Conservation (phyloP, 75 land plant species). For the Cupressus sempervirens region DNA sequence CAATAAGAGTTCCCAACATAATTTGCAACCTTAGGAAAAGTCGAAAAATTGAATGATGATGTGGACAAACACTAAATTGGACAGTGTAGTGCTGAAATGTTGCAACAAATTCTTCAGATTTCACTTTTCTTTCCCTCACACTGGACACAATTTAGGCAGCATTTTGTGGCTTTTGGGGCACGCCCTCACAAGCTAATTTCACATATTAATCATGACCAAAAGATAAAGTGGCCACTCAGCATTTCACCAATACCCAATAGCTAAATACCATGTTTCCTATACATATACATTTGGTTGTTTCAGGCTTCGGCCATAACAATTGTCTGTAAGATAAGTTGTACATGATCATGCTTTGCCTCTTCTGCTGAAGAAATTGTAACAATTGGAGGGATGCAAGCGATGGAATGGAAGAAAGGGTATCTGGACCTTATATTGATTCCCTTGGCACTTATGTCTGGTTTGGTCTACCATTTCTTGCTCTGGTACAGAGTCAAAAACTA, state of each 20-base stretch:
- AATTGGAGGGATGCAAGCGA: slow-evolving; percentile 1
- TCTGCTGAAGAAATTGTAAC: neutral
- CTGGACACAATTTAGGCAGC: neutral
- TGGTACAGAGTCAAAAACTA: slow-evolving; percentile 48
- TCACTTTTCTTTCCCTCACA: neutral
- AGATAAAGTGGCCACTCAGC: slow-evolving; percentile 12
- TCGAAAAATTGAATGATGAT: neutral
- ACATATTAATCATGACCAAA: neutral
- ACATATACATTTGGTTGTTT: neutral
- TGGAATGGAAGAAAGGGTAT: slow-evolving; percentile 62
- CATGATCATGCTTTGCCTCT: neutral
- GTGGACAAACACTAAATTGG: neutral
- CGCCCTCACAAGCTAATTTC: neutral
- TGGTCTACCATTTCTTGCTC: slow-evolving; percentile 54
- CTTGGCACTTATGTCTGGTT: slow-evolving; percentile 26
- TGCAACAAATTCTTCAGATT: neutral
- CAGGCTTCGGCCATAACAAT: neutral
- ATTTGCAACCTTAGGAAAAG: neutral
- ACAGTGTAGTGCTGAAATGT: neutral
- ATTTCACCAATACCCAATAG: neutral
- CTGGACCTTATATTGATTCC: slow-evolving; percentile 73
- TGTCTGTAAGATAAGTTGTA: neutral
- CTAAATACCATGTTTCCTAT: no score
- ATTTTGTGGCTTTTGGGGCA: neutral
- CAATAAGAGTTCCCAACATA: neutral